Evolutionary conservation across 345 rosid genomes (phyloP).

Genomic region (Syzygium aromaticum): DNA sequence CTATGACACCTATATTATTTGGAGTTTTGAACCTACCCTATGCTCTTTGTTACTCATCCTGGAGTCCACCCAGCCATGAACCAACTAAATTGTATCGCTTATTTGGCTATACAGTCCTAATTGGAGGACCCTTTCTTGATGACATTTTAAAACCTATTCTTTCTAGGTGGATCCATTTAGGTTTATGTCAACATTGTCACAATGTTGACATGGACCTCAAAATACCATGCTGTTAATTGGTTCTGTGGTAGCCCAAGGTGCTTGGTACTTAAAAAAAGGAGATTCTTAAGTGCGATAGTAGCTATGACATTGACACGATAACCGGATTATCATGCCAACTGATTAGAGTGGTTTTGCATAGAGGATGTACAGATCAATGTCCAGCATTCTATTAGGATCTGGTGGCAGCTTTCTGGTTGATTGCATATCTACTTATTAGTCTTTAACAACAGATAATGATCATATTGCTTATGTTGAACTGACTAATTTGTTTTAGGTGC

Average conservation of each 20-base stretch:
- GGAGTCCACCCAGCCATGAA: neutral
- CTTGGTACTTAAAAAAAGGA: neutral
- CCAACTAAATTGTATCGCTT: neutral
- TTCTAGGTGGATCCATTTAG: neutral
- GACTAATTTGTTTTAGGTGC: neutral
- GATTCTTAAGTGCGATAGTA: neutral
- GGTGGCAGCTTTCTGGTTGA: neutral
- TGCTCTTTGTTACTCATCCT: neutral
- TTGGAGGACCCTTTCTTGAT: neutral
- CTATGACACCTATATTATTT: neutral
- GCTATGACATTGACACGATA: neutral
- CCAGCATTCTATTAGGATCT: neutral
- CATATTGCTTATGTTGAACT: neutral
- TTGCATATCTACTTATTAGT: neutral
- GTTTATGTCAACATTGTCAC: neutral
- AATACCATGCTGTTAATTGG: neutral
- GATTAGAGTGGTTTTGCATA: neutral
- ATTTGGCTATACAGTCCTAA: neutral
- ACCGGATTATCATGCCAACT: neutral
- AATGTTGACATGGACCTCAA: neutral
- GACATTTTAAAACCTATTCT: neutral
- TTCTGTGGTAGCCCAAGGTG: neutral
- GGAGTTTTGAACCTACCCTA: neutral
- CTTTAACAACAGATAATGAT: neutral
- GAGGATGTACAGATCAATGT: neutral